Evolutionary conservation across 1,284 basidiomycete genomes (phyloP), one percentile per base, ranked within the genome.

Genomic region (Pseudozyma flocculosa): DNA sequence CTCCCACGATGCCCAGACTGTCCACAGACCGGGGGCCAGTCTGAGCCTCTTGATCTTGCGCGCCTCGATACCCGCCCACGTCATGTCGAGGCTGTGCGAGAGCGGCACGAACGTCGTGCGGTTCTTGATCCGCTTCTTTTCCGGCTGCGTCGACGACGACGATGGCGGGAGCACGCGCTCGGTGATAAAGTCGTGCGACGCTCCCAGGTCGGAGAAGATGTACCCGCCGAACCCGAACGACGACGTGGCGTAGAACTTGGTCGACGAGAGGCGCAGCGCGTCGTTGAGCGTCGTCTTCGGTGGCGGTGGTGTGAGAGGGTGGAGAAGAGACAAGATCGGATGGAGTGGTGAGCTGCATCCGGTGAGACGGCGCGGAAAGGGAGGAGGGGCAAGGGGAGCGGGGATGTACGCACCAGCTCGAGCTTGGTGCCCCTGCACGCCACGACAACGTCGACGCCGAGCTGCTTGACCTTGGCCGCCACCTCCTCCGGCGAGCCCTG

Each of bases 191-290:
- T 90, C 86, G 75, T 94, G 91, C 1, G 44, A 40, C 40, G 84
- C 82, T 51, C 92, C 83, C 43, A 98, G 83, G 78, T 98, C 93
- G 55, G 90, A 89, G 78, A 97, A 96, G 69, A 94, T 89, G 79
- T 89, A 98, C 7, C 94, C 95, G 43, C 87, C 82, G 55, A 94
- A 82, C n/a, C 94, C 94, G 77, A 90, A 92, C 13, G 88, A 87
- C 10, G 88, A 88, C 0, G 92, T 89, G 18, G 87, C 85, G 73
- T 95, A 97, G 78, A 97, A 89, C 44, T 62, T 61, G 32, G 58
- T 34, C 4, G 43, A 41, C 2, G 41, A 37, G 15, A 39, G 17
- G 15, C 92, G 83, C 72, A 90, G 89, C 15, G 85, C 83, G 37
- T 85, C 83, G 78, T 96, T 92, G 54, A 94, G 82, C 44, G 80